phyloP scores from a whole-genome alignment of 2,329 filamentous ascomycete species.

The Botryotinia calthae region DNA sequence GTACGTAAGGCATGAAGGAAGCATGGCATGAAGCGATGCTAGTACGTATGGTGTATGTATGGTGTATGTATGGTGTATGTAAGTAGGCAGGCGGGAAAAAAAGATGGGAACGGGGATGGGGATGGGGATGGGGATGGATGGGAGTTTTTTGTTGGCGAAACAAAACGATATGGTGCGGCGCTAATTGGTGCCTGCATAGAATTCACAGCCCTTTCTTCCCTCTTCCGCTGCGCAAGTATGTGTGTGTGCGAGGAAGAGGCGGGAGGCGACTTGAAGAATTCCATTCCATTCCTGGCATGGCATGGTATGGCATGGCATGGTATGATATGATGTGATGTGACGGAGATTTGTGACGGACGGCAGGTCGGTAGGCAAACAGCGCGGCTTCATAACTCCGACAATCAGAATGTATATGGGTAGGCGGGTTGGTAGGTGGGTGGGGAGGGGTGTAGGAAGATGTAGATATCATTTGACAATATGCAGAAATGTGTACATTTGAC shows the following conservation, averaged over 20 bases:
- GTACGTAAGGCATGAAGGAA: background rate
- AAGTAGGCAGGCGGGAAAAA: background rate
- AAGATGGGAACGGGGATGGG: background rate
- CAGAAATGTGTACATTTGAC: too few relatives aligned
- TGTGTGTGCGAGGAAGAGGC: background rate
- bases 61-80: background rate
- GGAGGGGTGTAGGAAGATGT: background rate
- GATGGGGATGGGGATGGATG: constrained; percentile 1
- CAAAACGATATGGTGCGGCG: background rate
- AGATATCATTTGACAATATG: background rate
- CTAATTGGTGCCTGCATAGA: constrained; percentile 13
- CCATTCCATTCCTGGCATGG: background rate
- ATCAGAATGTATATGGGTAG: background rate
- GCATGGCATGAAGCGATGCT: background rate
- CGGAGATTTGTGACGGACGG: background rate
- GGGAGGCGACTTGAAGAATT: background rate
- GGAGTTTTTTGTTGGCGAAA: constrained; percentile 1
- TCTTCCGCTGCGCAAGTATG: background rate
- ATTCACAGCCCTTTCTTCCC: background rate
- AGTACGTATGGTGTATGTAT: background rate
- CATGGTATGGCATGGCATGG: background rate
- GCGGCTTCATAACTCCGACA: background rate
- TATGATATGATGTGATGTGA: background rate
- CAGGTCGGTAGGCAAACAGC: background rate
- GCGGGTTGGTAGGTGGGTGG: too few relatives aligned